phyloP scores from a whole-genome alignment of 768 basidiomycete species.

The Rhodotorula graminis region DNA sequence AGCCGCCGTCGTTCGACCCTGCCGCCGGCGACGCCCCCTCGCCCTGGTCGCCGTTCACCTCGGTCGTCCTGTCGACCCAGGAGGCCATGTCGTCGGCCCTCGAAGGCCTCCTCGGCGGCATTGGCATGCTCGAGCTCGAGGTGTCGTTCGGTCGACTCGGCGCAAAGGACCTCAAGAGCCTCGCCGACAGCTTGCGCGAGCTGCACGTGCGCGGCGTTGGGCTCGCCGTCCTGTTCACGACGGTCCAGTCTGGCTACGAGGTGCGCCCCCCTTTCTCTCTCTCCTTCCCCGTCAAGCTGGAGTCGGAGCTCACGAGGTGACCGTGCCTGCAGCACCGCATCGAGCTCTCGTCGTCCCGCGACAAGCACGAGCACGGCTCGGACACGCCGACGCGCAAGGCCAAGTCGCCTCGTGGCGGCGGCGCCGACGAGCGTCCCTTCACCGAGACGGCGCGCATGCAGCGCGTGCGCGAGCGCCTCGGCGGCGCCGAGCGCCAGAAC shows the following conservation, averaged over 20 bases:
- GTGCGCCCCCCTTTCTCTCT: not conserved
- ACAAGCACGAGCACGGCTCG: not conserved
- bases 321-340: not conserved
- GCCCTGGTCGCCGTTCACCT: not conserved
- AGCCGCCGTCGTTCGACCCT: not conserved
- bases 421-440: not conserved
- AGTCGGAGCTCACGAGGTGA: no score
- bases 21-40: not conserved
- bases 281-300: no score
- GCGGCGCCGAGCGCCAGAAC: constrained; percentile 34
- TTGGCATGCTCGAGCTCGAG: constrained; percentile 29
- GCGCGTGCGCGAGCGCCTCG: constrained; percentile 12
- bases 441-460: constrained; percentile 22
- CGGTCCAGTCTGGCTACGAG: constrained; percentile 11
- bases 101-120: constrained; percentile 21
- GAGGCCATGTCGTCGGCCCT: constrained; percentile 10
- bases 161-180: constrained; percentile 19
- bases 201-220: constrained; percentile 17
- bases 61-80: not conserved
- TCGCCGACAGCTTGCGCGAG: constrained; percentile 20
- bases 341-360: not conserved
- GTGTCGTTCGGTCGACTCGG: constrained; percentile 14
- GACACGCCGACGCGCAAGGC: not conserved
- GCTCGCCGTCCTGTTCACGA: constrained; percentile 13
- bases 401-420: not conserved